Base-by-base conservation (phyloP, 257 asterid species). In the Solanum okadae region DNA sequence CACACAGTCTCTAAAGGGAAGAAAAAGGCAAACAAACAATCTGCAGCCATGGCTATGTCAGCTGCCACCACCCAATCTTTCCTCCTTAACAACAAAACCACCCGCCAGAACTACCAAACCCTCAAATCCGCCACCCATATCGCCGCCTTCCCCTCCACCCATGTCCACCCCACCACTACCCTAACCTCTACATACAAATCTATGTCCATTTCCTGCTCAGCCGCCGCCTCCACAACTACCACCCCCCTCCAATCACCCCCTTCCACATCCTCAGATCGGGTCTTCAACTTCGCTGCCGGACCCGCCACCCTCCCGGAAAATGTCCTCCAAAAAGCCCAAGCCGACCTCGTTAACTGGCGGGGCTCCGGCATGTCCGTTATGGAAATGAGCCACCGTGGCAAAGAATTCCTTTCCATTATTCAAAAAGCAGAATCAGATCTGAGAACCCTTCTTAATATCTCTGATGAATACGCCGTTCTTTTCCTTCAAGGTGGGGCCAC, bases 401-500 rank as follows among this genome's bases (percentile, higher is more conserved):
- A 95, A 87, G 98, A 95, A 65, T 96, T 95, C 91, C 92, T 93
- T 56, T 96, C 99, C 71, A 95, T 96, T 79, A 94, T 95, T 90
- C 98, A 95, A 52, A 93, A 95, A 71, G 98, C 99, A 18, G 99
- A 96, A 68, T 87, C 98, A 38, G 99, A 95, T 95, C 98, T 96
- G 90, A 92, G 98, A 1, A 10, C 93, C 86, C 95, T 96, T 2
- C 98, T 96, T 87, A 83, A 87, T 71, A 91, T 95, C 56, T 95
- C 83, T 37, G 42, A 92, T 13, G 92, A 94, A 44, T 96, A 96
- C 92, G 91, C 94, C 67, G 98, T 96, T 73, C 96, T 96, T 85
- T 95, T 96, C 95, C 96, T 96, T 85, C 99, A 96, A 87, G 99
- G 99, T 49, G 98, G 98, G 88, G 99, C 99, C 95, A 96, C 98